Base-by-base conservation (phyloP, 2,329 filamentous ascomycete species). In the Scedosporium minutisporum region DNA sequence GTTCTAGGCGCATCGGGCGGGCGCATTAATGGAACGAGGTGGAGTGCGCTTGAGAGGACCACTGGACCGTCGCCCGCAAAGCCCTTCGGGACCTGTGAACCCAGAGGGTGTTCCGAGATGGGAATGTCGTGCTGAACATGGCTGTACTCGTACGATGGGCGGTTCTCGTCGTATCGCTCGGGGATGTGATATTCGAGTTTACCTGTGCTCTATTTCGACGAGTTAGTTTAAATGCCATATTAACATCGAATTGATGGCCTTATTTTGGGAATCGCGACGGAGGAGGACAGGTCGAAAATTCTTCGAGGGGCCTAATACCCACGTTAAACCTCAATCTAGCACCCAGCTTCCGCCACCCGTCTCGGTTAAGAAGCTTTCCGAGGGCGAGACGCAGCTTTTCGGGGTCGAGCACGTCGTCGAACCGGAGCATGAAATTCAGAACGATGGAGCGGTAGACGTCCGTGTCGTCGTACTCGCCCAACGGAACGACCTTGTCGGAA, bases 381-480 rank as follows among this genome's bases (percentile, higher is more conserved):
- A 58, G 55, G 55, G 55, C 27, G 1, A 2, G 2, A 6, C 27
- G 14, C 14, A 58, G 27, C 27, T 58, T 58, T 12, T 58, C 27
- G 27, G 69, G 65, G 62, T 80, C 76, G 7, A 80, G 70, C 3
- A 77, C 74, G 59, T 76, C 73, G 63, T 79, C 73, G 63, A 78
- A 79, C 1, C 69, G 68, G 53, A 78, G 68, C 4, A 71, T 70
- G 65, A 67, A 69, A 58, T 65, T 66, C 33, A 73, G 64, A 18
- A 71, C 63, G 33, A 71, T 66, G 16, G 61, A 58, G 1, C 65
- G 63, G 12, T 66, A 63, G 4, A 63, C 58, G 29, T 63, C 33
- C 1, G 65, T 65, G 29, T 68, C 68, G 61, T 72, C 70, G 27
- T 70, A 66, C 48, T 66, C 66, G 63, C 68, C 66, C 44, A 71